These are phyloP conservation scores for Acephala macrosclerotiorum DNA, from an alignment of 2,329 filamentous ascomycete species.

Conservation along the genomic window DNA sequence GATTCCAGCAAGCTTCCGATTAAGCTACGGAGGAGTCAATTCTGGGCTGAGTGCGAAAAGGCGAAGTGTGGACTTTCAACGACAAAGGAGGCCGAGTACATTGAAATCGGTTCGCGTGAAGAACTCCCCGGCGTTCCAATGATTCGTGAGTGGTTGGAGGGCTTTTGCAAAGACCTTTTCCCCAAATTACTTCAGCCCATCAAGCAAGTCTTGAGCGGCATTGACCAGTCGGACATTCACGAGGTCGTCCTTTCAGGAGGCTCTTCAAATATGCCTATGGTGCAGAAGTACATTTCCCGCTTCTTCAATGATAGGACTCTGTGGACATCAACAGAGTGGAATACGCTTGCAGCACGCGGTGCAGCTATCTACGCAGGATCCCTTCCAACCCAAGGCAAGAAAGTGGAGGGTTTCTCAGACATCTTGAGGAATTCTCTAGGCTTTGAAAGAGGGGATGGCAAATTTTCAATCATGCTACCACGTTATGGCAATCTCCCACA, in stretches of 20 bases:
- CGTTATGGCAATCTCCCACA: neutral
- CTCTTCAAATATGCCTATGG: neutral
- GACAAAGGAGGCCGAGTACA: neutral
- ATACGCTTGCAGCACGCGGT: neutral
- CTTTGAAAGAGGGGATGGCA: neutral
- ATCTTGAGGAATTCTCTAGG: neutral
- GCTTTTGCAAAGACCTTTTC: slow-evolving; percentile 5
- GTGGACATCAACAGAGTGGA: neutral
- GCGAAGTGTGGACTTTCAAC: neutral
- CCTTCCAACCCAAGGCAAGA: neutral
- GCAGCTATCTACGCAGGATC: slow-evolving; percentile 1
- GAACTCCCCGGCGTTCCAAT: no score
- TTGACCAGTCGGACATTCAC: neutral
- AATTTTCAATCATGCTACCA: neutral
- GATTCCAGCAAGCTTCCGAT: no score
- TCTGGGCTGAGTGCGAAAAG: neutral
- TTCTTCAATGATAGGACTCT: neutral
- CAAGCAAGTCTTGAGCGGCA: neutral
- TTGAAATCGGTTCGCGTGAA: neutral
- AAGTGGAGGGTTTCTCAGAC: neutral
- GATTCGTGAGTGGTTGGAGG: no score
- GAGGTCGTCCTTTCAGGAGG: neutral
- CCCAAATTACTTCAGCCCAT: neutral
- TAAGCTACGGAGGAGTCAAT: neutral
- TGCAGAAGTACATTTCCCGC: neutral